A percentile compares a stretch with the other conserved stretches of the same genome.
Evolutionary conservation across 2,329 filamentous ascomycete species (phyloP).

Genomic region (Xylaria sp.): DNA sequence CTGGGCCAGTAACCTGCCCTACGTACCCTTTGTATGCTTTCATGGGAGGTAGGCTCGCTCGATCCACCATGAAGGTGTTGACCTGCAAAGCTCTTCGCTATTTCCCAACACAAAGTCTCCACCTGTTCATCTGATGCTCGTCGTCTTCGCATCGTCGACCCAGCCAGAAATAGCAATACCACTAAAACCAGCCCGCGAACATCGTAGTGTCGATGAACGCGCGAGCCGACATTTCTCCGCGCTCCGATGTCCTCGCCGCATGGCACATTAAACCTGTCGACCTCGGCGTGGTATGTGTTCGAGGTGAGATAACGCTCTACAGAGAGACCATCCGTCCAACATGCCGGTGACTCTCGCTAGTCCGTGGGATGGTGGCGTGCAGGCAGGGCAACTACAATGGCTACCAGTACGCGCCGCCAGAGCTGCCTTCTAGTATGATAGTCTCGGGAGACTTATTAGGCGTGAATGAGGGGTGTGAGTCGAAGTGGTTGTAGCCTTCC

Average conservation of each 20-base stretch:
- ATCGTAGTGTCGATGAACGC: conserved; percentile 60
- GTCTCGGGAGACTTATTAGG: neutral
- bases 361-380: neutral
- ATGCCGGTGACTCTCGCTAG: neutral
- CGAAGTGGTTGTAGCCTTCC: neutral
- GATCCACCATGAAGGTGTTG: too few relatives aligned
- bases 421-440: neutral
- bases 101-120: conserved; percentile 64
- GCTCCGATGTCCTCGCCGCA: neutral
- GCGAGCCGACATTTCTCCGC: conserved; percentile 62
- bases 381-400: neutral
- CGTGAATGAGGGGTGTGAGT: neutral
- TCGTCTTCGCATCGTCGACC: conserved; percentile 63
- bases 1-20: too few relatives aligned
- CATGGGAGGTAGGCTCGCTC: too few relatives aligned
- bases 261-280: neutral
- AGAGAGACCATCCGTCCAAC: neutral
- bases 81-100: conserved; percentile 56
- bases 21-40: too few relatives aligned
- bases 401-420: neutral
- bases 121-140: conserved; percentile 62
- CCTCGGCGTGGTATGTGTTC: neutral
- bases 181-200: conserved; percentile 68
- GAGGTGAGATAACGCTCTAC: neutral
- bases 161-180: conserved; percentile 64